These are phyloP conservation scores for Silene latifolia DNA, from an alignment of 148 eudicot species.

Conservation along the genomic window DNA sequence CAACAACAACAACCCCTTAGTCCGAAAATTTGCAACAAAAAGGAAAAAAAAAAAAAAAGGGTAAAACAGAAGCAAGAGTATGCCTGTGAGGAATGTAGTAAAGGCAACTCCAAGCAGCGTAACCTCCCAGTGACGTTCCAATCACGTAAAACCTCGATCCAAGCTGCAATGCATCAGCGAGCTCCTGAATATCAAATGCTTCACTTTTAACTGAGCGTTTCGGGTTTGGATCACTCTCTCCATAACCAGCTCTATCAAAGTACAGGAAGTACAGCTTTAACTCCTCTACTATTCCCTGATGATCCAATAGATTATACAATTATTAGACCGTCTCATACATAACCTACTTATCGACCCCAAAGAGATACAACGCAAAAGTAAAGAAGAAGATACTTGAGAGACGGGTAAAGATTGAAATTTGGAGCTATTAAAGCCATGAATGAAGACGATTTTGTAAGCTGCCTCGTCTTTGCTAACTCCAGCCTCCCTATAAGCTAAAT, in stretches of 20 bases:
- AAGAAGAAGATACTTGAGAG: not conserved
- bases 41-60: no score
- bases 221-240: conserved; percentile 81
- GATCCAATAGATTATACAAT: not conserved
- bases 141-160: conserved; percentile 45
- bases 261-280: conserved; percentile 44
- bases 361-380: no score
- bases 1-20: no score
- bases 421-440: not conserved
- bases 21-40: no score
- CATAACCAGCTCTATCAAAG: conserved; percentile 78
- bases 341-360: no score
- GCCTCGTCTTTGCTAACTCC: conserved; percentile 60
- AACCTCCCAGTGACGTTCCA: conserved; percentile 47
- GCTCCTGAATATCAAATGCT: conserved; percentile 65
- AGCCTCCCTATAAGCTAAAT: conserved; percentile 58
- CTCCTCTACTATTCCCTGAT: conserved; percentile 35
- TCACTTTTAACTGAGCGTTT: conserved; percentile 56
- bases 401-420: not conserved
- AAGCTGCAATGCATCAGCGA: conserved; percentile 60
- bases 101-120: conserved; percentile 15
- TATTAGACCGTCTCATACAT: no score
- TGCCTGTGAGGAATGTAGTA: not conserved
- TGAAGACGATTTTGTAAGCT: conserved; percentile 45
- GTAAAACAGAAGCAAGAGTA: no score